Percentiles rank a stretch among this genome's conserved stretches.
Evolutionary conservation across 768 basidiomycete genomes (phyloP).

Genomic region (Lentinus brumalis): DNA sequence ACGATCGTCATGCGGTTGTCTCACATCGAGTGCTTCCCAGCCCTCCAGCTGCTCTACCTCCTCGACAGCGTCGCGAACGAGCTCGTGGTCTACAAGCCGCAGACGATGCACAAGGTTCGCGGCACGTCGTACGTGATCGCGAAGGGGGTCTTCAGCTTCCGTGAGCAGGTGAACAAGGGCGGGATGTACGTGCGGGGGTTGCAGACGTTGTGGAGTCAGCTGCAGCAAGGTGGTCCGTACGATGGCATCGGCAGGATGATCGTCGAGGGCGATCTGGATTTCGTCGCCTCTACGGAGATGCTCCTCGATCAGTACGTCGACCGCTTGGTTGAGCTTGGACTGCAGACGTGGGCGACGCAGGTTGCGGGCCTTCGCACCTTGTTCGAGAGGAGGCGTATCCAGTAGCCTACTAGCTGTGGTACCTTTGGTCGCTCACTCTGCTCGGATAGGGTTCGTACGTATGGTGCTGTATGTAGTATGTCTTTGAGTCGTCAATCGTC

Average conservation of each 20-base stretch:
- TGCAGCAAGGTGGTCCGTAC: slow-evolving; percentile 25
- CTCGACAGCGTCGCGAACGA: slow-evolving; percentile 30
- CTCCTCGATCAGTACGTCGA: slow-evolving; percentile 24
- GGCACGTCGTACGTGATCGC: slow-evolving; percentile 36
- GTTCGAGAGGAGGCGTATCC: slow-evolving; percentile 13
- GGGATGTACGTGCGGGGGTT: slow-evolving; percentile 19
- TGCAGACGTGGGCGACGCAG: slow-evolving; percentile 31
- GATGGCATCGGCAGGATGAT: slow-evolving; percentile 22
- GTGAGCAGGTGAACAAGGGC: neutral
- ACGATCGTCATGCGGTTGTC: slow-evolving; percentile 37
- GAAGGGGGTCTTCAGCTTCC: slow-evolving; percentile 28
- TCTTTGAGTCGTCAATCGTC: no score
- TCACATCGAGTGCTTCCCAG: slow-evolving; percentile 30
- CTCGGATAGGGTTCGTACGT: no score
- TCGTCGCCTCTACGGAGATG: slow-evolving; percentile 25
- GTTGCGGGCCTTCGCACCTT: slow-evolving; percentile 23
- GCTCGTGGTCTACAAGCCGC: slow-evolving; percentile 32
- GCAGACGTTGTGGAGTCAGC: slow-evolving; percentile 31
- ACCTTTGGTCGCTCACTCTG: no score
- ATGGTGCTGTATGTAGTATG: no score
- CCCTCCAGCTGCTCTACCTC: slow-evolving; percentile 33
- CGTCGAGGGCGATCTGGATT: slow-evolving; percentile 30
- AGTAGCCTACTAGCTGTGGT: neutral
- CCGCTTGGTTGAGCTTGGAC: slow-evolving; percentile 29
- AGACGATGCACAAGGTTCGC: slow-evolving; percentile 31